Evolutionary conservation across 176 grass and related monocot genomes (phyloP).

Genomic region (Lolium rigidum): DNA sequence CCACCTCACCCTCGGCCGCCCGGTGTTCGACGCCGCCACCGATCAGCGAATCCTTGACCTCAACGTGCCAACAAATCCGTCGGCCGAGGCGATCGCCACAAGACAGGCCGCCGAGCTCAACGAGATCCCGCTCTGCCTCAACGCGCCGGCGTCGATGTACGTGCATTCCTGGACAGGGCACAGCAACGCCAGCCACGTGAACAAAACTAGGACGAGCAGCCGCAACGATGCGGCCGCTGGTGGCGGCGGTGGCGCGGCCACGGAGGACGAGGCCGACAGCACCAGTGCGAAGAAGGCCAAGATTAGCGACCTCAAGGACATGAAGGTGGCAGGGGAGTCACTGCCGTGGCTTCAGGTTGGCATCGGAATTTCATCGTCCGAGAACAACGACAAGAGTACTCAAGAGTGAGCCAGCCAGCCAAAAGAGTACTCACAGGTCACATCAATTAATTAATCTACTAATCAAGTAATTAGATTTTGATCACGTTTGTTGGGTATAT

Average conservation of each 20-base stretch:
- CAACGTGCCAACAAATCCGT: slow-evolving; percentile 57
- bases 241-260: neutral
- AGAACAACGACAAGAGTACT: slow-evolving; percentile 30
- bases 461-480: slow-evolving; percentile 6
- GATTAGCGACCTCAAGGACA: slow-evolving; percentile 74
- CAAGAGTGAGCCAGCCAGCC: neutral
- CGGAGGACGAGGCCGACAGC: slow-evolving; percentile 81
- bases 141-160: slow-evolving; percentile 56
- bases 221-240: slow-evolving; percentile 30
- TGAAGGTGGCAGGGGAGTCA: slow-evolving; percentile 65
- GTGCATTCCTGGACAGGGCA: slow-evolving; percentile 45
- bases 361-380: slow-evolving; percentile 53
- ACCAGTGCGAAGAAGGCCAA: slow-evolving; percentile 55
- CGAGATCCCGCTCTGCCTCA: slow-evolving; percentile 43
- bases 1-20: slow-evolving; percentile 51
- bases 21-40: slow-evolving; percentile 27
- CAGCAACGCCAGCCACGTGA: slow-evolving; percentile 41
- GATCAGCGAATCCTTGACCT: slow-evolving; percentile 50
- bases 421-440: neutral
- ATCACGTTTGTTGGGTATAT: slow-evolving; percentile 17
- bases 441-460: slow-evolving; percentile 11
- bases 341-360: slow-evolving; percentile 81
- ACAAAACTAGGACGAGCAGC: slow-evolving; percentile 45
- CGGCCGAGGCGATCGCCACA: neutral
- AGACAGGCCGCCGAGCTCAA: slow-evolving; percentile 27